Base-by-base conservation (phyloP, 1,139 yeast species). In the Zygosaccharomyces sapae region DNA sequence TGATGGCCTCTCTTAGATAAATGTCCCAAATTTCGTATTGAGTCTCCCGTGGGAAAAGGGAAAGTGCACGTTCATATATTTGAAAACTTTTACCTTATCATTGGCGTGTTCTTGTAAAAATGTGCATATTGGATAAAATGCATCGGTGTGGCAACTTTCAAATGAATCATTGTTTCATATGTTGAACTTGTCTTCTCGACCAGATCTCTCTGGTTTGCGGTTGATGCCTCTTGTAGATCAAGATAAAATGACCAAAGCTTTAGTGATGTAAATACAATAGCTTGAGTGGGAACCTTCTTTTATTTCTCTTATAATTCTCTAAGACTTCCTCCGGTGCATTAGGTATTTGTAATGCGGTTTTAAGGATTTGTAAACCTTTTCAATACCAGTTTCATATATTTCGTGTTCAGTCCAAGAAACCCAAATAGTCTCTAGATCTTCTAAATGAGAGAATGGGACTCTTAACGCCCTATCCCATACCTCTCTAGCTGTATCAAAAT, bases 191-290 rank as follows among this genome's bases (percentile, higher is more conserved):
- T 72, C 30, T 68, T 69, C 2, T 63, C 70, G 7, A 74, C 48
- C 31, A 78, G 77, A 4, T 78, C 75, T 12, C 46, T 27, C 8
- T 44, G 27, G 3, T 35, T 38, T 12, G 40, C 24, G 5, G 58
- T 59, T 38, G 76, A 70, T 18, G 86, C 76, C 63, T 86, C 95
- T 18, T 84, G 72, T 22, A 87, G 65, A 58, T 88, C 96, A 31
- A 88, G 66, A 60, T 86, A 87, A 53, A 79, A 79, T 6, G 78
- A 69, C 96, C 96, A 89, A 3, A 88, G 65, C 49, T 76, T 78
- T 44, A 71, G 69, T 3, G 86, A 80, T 56, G 79, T 81, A 59
- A 77, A 81, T 3, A 84, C 59, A 22, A 87, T 67, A 30, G 75
- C 69, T 54, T 84, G 88, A 0, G 86, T 78, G 4, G 83, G 70